phyloP scores from a whole-genome alignment of 495 filamentous ascomycete species.

The Talaromyces nanjingensis region DNA sequence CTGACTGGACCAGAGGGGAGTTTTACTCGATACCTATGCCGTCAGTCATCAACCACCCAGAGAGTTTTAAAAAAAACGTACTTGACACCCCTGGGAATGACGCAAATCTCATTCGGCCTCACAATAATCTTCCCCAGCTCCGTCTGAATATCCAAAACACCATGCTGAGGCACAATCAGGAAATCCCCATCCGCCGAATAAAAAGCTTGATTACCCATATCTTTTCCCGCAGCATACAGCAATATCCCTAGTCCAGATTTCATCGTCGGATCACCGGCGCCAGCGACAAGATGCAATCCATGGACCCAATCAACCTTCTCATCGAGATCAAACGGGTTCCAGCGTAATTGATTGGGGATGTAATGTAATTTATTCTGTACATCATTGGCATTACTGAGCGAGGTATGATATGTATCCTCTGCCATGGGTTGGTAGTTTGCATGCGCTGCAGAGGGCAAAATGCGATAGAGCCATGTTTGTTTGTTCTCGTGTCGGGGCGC shows the following conservation, averaged over 20 bases:
- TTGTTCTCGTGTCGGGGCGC: slow-evolving; percentile 83
- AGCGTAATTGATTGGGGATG: slow-evolving; percentile 83
- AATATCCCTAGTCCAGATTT: slow-evolving; percentile 78
- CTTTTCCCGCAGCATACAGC: slow-evolving; percentile 72
- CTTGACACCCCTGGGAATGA: slow-evolving; percentile 73
- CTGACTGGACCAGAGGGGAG: slow-evolving; percentile 58
- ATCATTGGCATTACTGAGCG: slow-evolving; percentile 33
- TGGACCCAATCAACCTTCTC: slow-evolving; percentile 71
- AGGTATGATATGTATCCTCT: slow-evolving; percentile 46
- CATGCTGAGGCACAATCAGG: slow-evolving; percentile 78
- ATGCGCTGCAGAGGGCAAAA: slow-evolving; percentile 78
- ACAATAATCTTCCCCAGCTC: slow-evolving; percentile 79
- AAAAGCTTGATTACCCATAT: slow-evolving; percentile 74
- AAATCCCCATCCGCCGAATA: slow-evolving; percentile 91
- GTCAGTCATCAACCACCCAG: no score
- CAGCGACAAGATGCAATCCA: slow-evolving; percentile 68
- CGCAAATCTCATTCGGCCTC: slow-evolving; percentile 80
- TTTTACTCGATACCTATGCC: slow-evolving; percentile 62
- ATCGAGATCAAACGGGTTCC: slow-evolving; percentile 82
- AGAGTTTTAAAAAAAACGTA: no score
- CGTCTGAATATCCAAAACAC: slow-evolving; percentile 76
- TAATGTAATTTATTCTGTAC: slow-evolving; percentile 49
- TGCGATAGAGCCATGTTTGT: slow-evolving; percentile 92
- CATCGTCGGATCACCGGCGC: slow-evolving; percentile 73
- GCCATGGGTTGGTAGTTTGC: slow-evolving; percentile 59